phyloP scores from a whole-genome alignment of 2,329 filamentous ascomycete genomes.

The Elsinoe batatas region DNA sequence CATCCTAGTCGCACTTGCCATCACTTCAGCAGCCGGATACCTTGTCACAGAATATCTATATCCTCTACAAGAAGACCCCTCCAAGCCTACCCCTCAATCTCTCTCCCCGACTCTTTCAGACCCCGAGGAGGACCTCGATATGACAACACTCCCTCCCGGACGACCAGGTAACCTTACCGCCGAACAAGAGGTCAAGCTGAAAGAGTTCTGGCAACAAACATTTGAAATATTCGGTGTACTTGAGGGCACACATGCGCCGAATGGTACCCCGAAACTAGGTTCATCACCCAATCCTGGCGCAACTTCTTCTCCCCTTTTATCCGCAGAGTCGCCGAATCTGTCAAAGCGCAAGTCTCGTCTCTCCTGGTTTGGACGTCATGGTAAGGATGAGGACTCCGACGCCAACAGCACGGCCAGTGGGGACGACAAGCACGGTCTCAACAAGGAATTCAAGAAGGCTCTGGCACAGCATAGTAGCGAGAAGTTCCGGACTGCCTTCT shows the following conservation, averaged over 20 bases:
- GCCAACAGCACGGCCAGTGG: conserved; percentile 34
- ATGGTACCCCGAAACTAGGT: conserved; percentile 19
- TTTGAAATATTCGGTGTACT: conserved; percentile 64
- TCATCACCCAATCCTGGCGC: conserved; percentile 14
- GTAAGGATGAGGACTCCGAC: conserved; percentile 21
- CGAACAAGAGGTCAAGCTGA: conserved; percentile 80
- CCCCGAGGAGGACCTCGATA: conserved; percentile 11
- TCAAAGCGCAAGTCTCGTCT: conserved; percentile 65
- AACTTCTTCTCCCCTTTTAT: background rate
- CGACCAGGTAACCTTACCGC: conserved; percentile 78
- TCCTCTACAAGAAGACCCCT: background rate
- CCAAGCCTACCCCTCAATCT: conserved; percentile 1
- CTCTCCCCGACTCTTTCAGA: background rate
- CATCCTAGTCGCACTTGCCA: conserved; percentile 22
- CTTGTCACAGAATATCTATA: conserved; percentile 18
- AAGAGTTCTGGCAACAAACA: conserved; percentile 71
- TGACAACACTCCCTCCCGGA: conserved; percentile 48
- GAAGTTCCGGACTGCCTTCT: conserved; percentile 69
- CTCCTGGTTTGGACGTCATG: conserved; percentile 53
- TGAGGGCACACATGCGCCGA: conserved; percentile 16
- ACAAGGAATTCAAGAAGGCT: conserved; percentile 74
- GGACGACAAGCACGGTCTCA: conserved; percentile 87
- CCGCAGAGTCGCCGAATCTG: background rate
- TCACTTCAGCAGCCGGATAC: conserved; percentile 27
- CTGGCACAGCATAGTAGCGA: conserved; percentile 68